These are phyloP conservation scores for Fusarium redolens DNA, from an alignment of 2,329 filamentous ascomycete species.

Conservation along the genomic window DNA sequence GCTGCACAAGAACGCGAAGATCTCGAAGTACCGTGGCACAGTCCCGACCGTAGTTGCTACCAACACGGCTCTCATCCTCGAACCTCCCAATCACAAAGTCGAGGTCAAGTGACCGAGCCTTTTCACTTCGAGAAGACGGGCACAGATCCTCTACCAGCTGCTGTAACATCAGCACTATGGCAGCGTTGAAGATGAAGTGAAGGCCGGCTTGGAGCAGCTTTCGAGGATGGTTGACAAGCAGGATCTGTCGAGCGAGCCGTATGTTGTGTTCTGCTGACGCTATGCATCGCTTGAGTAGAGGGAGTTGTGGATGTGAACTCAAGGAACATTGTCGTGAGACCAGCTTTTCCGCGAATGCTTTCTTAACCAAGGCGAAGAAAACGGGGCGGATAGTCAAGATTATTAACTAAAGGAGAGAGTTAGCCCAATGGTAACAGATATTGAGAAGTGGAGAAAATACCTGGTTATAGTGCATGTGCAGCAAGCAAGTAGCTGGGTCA, in stretches of 20 bases:
- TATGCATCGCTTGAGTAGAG: constrained; percentile 54
- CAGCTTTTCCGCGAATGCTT: constrained; percentile 56
- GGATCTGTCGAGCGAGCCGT: constrained; percentile 55
- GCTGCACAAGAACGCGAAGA: constrained; percentile 51
- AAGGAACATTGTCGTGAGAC: constrained; percentile 45
- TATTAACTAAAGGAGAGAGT: constrained; percentile 49
- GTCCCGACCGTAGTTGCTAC: constrained; percentile 53
- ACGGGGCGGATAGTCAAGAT: constrained; percentile 61
- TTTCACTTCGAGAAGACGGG: constrained; percentile 40
- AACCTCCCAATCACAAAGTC: constrained; percentile 57
- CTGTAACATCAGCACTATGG: constrained; percentile 60
- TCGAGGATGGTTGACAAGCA: constrained; percentile 50
- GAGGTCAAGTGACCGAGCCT: constrained; percentile 48
- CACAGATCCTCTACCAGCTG: constrained; percentile 54
- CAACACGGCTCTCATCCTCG: constrained; percentile 52
- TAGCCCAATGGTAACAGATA: not conserved
- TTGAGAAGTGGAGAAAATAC: not conserved
- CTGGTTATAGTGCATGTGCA: constrained; percentile 64
- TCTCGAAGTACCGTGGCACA: constrained; percentile 55
- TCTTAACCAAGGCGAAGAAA: constrained; percentile 61
- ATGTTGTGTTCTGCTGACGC: constrained; percentile 60
- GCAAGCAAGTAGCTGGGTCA: constrained; percentile 57
- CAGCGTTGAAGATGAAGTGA: constrained; percentile 63
- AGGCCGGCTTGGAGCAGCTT: constrained; percentile 59
- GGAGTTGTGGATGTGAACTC: constrained; percentile 39